These are phyloP conservation scores for Trypanosoma platydactyli DNA, from an alignment of 208 protist genomes.

Conservation along the genomic window DNA sequence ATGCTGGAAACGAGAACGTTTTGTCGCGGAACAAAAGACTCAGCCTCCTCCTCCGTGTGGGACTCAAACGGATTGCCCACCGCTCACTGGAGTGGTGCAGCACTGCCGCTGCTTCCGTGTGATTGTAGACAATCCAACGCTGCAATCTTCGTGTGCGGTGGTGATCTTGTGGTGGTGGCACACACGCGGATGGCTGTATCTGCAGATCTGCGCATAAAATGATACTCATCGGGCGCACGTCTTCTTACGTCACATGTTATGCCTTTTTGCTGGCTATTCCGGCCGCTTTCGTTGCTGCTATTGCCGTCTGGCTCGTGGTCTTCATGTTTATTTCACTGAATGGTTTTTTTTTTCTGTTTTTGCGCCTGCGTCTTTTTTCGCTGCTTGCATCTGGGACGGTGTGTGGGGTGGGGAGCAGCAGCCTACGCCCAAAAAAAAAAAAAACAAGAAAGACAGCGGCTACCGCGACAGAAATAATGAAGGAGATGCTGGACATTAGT, in stretches of 20 bases:
- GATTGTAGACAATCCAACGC: conserved; percentile 11
- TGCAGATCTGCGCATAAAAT: background rate
- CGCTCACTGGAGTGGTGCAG: conserved; percentile 58
- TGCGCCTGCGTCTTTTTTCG: background rate
- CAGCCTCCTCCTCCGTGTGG: conserved; percentile 60
- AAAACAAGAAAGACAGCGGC: background rate
- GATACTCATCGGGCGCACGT: background rate
- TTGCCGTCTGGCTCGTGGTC: background rate
- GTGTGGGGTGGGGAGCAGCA: too few relatives aligned
- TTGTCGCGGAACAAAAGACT: conserved; percentile 43
- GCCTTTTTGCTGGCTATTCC: too few relatives aligned
- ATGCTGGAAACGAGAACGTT: conserved; percentile 20
- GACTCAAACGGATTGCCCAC: conserved; percentile 69
- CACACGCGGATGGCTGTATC: background rate
- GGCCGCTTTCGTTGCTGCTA: background rate
- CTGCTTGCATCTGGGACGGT: background rate
- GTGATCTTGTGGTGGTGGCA: background rate
- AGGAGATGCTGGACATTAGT: conserved; percentile 34
- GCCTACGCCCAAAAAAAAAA: background rate
- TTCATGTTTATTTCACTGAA: background rate
- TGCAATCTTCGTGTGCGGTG: background rate
- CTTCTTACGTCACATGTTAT: background rate
- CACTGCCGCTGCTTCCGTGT: background rate
- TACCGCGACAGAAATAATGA: background rate
- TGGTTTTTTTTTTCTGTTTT: conserved; percentile 22